These are phyloP conservation scores for Pseudozyma tsukubaensis DNA, from an alignment of 1,284 basidiomycete genomes.

Conservation along the genomic window DNA sequence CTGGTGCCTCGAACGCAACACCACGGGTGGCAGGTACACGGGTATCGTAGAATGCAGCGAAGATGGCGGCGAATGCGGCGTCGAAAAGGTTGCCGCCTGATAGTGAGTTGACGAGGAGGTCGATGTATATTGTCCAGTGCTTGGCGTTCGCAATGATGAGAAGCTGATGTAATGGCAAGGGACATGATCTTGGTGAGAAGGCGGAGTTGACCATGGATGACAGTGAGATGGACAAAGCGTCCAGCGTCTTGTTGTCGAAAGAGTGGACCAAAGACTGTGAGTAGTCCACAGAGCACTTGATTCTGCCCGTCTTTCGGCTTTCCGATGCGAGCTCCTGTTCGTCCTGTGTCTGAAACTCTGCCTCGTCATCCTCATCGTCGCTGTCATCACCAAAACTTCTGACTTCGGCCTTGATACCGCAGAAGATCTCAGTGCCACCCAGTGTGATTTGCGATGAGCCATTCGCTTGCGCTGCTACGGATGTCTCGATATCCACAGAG, in stretches of 20 bases:
- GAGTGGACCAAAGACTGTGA: conserved; percentile 47
- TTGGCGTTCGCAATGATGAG: conserved; percentile 57
- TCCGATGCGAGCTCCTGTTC: conserved; percentile 43
- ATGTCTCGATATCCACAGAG: conserved; percentile 49
- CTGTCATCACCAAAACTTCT: conserved; percentile 42
- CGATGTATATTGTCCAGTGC: conserved; percentile 63
- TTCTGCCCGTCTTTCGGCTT: conserved; percentile 34
- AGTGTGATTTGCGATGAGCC: conserved; percentile 57
- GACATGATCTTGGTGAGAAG: conserved; percentile 46
- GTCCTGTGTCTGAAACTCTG: conserved; percentile 39
- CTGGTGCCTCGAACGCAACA: conserved; percentile 56
- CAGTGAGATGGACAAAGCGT: conserved; percentile 36
- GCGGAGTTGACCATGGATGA: conserved; percentile 47
- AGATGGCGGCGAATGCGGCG: conserved; percentile 59
- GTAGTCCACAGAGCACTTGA: conserved; percentile 56
- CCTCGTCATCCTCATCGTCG: conserved; percentile 44
- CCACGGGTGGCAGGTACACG: conserved; percentile 56
- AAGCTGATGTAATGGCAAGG: conserved; percentile 50
- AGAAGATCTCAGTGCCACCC: conserved; percentile 60
- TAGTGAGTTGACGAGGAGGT: conserved; percentile 56
- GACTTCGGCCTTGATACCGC: conserved; percentile 63
- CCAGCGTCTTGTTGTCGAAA: conserved; percentile 43
- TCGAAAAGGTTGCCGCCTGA: conserved; percentile 65
- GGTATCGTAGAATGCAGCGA: conserved; percentile 56
- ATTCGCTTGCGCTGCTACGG: conserved; percentile 52